These are phyloP conservation scores for Thuja plicata DNA, from an alignment of 83 land plant genomes.

Conservation along the genomic window DNA sequence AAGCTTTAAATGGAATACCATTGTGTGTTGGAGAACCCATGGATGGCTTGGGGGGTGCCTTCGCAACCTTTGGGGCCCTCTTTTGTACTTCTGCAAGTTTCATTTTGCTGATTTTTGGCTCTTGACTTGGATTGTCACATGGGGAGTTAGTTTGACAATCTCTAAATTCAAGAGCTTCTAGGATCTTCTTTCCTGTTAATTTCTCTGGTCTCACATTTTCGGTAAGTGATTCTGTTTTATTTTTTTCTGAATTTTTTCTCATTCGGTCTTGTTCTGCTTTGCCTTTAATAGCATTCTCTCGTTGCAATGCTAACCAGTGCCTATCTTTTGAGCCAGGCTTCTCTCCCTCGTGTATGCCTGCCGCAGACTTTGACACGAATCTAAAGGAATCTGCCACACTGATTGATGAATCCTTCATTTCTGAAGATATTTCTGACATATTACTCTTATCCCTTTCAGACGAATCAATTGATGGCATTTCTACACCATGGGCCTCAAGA, in stretches of 20 bases:
- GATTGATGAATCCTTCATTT: conserved; percentile 36
- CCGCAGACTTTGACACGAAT: conserved; percentile 86
- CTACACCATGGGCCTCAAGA: neutral
- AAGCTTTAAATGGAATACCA: conserved; percentile 3
- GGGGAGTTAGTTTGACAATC: neutral
- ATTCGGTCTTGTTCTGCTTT: conserved; percentile 79
- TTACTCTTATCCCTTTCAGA: neutral
- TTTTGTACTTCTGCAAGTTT: conserved; percentile 77
- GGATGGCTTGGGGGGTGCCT: conserved; percentile 86
- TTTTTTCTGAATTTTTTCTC: conserved; percentile 43
- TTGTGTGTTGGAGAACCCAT: conserved; percentile 14
- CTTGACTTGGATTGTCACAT: conserved; percentile 19
- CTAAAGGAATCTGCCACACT: conserved; percentile 76
- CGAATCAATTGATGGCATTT: neutral
- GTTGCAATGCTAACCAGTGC: conserved; percentile 83
- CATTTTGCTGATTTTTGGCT: conserved; percentile 56
- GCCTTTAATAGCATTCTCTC: conserved; percentile 82
- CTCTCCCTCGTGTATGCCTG: conserved; percentile 66
- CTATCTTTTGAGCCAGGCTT: conserved; percentile 88
- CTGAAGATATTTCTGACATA: conserved; percentile 7
- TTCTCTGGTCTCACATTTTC: conserved; percentile 3
- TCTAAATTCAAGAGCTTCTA: conserved; percentile 1
- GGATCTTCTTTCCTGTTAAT: conserved; percentile 1
- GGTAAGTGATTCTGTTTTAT: neutral
- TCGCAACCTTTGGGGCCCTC: conserved; percentile 65